These are phyloP conservation scores for Orbilia quercus DNA, from an alignment of 2,329 filamentous ascomycete genomes.

Conservation along the genomic window DNA sequence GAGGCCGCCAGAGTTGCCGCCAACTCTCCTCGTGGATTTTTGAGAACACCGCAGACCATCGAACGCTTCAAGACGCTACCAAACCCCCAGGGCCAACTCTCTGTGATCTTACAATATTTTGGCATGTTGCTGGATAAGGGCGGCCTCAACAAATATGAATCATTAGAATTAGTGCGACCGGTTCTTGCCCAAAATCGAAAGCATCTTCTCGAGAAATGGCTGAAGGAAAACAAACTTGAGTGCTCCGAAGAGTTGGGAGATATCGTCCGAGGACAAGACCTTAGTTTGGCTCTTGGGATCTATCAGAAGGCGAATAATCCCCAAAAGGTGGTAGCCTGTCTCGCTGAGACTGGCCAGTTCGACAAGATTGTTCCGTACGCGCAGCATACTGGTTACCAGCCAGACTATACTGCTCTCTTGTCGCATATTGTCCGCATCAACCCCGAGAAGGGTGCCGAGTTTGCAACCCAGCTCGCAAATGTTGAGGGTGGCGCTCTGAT, in stretches of 20 bases:
- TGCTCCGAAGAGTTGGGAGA: slow-evolving; percentile 97
- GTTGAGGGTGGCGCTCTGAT: slow-evolving; percentile 87
- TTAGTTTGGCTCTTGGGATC: slow-evolving; percentile 85
- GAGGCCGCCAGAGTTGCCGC: slow-evolving; percentile 96
- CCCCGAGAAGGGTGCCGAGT: slow-evolving; percentile 93
- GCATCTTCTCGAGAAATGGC: slow-evolving; percentile 97
- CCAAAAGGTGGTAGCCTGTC: slow-evolving; percentile 92
- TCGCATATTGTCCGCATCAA: slow-evolving; percentile 92
- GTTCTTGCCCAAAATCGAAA: slow-evolving; percentile 94
- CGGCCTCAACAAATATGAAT: slow-evolving; percentile 89
- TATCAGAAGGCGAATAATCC: slow-evolving; percentile 91
- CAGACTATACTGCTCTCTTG: slow-evolving; percentile 92
- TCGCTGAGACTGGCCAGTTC: slow-evolving; percentile 95
- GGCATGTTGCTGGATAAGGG: slow-evolving; percentile 97
- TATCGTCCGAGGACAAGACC: slow-evolving; percentile 87
- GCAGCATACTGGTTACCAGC: slow-evolving; percentile 83
- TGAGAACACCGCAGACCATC: slow-evolving; percentile 93
- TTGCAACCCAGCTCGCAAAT: slow-evolving; percentile 90
- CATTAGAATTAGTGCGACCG: slow-evolving; percentile 89
- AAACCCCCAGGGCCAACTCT: slow-evolving; percentile 84
- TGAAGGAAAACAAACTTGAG: slow-evolving; percentile 93
- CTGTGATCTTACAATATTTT: slow-evolving; percentile 95
- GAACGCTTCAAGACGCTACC: slow-evolving; percentile 92
- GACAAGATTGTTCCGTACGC: slow-evolving; percentile 96
- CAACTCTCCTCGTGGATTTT: slow-evolving; percentile 93